Conservation (phyloP, 2,329 filamentous ascomycete genomes). For the Phialemoniopsis sp. region DNA sequence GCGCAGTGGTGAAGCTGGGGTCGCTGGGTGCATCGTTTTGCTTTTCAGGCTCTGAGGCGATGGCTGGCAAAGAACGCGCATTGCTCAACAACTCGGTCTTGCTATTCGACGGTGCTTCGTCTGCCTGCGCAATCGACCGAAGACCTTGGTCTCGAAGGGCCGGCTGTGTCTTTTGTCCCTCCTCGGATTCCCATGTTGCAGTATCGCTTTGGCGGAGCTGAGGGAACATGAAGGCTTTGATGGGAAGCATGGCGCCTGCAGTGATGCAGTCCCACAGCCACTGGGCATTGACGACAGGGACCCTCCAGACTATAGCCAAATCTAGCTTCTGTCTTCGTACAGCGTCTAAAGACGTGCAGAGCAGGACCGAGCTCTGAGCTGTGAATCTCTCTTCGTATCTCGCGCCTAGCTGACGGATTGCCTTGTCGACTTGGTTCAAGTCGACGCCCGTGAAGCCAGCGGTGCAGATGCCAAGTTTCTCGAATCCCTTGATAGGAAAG, state of each 20-base stretch:
- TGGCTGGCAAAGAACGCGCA: too few relatives aligned
- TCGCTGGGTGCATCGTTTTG: constrained; percentile 2
- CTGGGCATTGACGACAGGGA: constrained; percentile 74
- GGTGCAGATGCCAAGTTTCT: constrained; percentile 68
- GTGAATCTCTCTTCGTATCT: constrained; percentile 76
- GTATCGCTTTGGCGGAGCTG: constrained; percentile 30
- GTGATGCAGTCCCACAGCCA: constrained; percentile 85
- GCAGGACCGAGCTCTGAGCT: constrained; percentile 65
- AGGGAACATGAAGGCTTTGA: constrained; percentile 41
- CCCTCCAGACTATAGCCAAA: constrained; percentile 68
- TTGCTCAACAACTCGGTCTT: too few relatives aligned
- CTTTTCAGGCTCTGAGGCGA: constrained; percentile 1
- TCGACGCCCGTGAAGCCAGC: constrained; percentile 83
- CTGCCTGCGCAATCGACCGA: neutral
- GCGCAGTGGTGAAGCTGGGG: constrained; percentile 1
- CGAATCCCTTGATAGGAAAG: constrained; percentile 68
- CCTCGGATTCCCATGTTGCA: too few relatives aligned
- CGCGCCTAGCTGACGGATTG: constrained; percentile 72
- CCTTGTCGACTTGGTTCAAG: constrained; percentile 76
- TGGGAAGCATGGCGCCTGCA: constrained; percentile 42
- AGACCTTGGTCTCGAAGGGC: neutral
- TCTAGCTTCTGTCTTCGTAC: constrained; percentile 73
- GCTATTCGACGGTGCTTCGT: constrained; percentile 8
- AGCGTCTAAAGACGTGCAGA: constrained; percentile 59
- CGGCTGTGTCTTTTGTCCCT: too few relatives aligned